These are phyloP conservation scores for Lyophyllum semitale DNA, from an alignment of 768 basidiomycete genomes.

Conservation along the genomic window DNA sequence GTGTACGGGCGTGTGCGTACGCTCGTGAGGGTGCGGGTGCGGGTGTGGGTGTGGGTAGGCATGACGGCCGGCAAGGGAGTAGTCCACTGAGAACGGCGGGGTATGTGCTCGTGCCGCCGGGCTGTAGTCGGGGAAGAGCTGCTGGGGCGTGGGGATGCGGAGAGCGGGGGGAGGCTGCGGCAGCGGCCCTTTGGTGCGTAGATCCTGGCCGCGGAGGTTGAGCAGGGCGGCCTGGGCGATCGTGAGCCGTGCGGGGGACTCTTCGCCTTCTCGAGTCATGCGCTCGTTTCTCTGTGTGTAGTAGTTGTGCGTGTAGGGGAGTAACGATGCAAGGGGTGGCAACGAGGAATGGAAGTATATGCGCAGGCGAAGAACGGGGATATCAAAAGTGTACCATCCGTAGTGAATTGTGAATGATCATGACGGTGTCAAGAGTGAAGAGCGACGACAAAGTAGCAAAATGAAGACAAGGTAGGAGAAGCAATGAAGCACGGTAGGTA, in stretches of 20 bases:
- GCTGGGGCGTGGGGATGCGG: slow-evolving; percentile 12
- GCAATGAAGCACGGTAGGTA: too few relatives aligned
- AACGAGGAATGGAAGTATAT: too few relatives aligned
- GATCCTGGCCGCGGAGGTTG: slow-evolving; percentile 71
- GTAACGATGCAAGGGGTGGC: background rate
- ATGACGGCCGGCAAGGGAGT: slow-evolving; percentile 34
- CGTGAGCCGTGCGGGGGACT: slow-evolving; percentile 64
- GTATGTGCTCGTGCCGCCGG: slow-evolving; percentile 8
- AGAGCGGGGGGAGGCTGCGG: background rate
- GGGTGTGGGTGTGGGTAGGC: background rate
- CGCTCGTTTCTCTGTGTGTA: slow-evolving; percentile 61
- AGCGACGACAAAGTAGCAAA: too few relatives aligned
- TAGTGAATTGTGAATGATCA: too few relatives aligned
- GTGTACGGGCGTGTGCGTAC: background rate
- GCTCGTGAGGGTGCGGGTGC: slow-evolving; percentile 5
- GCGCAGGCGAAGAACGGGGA: too few relatives aligned
- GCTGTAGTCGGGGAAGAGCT: background rate
- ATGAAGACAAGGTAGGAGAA: too few relatives aligned
- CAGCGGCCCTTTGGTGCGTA: slow-evolving; percentile 25
- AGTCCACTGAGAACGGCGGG: slow-evolving; percentile 39
- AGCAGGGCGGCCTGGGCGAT: slow-evolving; percentile 80
- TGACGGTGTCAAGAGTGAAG: too few relatives aligned
- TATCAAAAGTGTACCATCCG: too few relatives aligned
- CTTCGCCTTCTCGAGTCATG: slow-evolving; percentile 57
- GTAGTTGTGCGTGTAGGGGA: background rate